phyloP scores from a whole-genome alignment of 352 stramenopile species.

The Pythium periplocum region DNA sequence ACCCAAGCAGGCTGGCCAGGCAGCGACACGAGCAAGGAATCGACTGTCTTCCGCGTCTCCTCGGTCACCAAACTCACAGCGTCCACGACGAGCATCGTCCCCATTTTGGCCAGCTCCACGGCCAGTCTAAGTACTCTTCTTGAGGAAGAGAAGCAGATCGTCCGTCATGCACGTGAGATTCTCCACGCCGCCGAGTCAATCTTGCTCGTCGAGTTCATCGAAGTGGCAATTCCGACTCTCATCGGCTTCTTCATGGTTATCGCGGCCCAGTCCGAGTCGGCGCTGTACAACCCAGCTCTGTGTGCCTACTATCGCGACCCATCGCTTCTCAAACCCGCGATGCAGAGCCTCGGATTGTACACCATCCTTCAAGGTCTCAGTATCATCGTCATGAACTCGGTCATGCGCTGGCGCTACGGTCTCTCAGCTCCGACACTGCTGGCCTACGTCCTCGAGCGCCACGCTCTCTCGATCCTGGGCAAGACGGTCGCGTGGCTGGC shows the following conservation, averaged over 20 bases:
- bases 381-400: constrained; percentile 6
- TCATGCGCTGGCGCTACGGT: constrained; percentile 11
- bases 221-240: constrained; percentile 2
- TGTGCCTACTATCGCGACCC: not conserved
- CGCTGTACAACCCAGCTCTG: constrained; percentile 2
- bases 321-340: not conserved
- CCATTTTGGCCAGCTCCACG: too few relatives aligned
- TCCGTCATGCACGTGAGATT: constrained; percentile 3
- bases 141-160: not conserved
- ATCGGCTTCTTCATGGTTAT: constrained; percentile 2
- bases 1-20: not conserved
- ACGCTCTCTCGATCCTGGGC: constrained; percentile 4
- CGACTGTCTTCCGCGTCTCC: too few relatives aligned
- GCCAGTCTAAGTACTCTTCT: too few relatives aligned
- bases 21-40: too few relatives aligned
- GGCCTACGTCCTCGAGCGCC: constrained; percentile 8
- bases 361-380: constrained; percentile 2
- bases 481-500: constrained; percentile 10
- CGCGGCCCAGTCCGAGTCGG: not conserved
- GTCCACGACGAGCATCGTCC: too few relatives aligned
- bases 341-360: not conserved
- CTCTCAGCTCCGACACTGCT: constrained; percentile 2
- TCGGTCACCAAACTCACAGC: too few relatives aligned
- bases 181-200: constrained; percentile 2
- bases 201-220: constrained; percentile 3